Evolutionary conservation across 1,284 basidiomycete species (phyloP), one percentile per base, ranked within the genome.

Genomic region (Heterobasidion occidentale): DNA sequence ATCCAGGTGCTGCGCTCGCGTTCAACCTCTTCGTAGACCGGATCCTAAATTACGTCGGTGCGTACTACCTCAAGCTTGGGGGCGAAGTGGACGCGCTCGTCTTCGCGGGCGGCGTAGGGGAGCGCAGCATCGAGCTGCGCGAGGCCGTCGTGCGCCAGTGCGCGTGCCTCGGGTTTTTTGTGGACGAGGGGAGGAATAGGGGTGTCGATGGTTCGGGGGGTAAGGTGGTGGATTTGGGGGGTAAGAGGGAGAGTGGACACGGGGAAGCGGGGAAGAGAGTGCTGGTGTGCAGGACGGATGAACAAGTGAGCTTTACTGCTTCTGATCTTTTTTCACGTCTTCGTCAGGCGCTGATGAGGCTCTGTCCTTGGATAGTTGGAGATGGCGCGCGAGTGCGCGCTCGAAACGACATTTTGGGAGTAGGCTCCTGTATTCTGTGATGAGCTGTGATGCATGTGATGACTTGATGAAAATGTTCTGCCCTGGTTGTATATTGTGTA

Each of bases 101-200:
- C 9, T 94, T 95, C 67, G 79, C 89, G 0, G 92, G 92, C 4
- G 92, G 92, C 0, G 91, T 95, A 54, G 92, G 92, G 0, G 92
- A 95, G 72, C 77, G 77, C 62, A 81, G 84, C 53, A 73, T 71
- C 7, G 74, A 80, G 59, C 68, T 95, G 57, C 72, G 92, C 46
- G 67, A 71, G 48, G 80, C 81, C 34, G 75, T 94, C 11, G 74
- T 71, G 2, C 67, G 75, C 38, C 73, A 77, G 48, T 73, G 87
- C 20, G 62, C 56, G 20, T 89, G 82, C 68, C 66, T 93, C 33
- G 87, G 87, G 0, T 87, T 86, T 52, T 65, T 66, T 48, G 58
- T 81, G 1, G 77, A 81, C 57, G 63, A 67, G 34, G 58, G 52
- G 34, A 63, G 58, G 60, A 71, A 70, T 53, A 65, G 67, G n/a